Evolutionary conservation across 2,329 filamentous ascomycete species (phyloP), one percentile per base, ranked within the genome.

Genomic region (Cladosporium velox): DNA sequence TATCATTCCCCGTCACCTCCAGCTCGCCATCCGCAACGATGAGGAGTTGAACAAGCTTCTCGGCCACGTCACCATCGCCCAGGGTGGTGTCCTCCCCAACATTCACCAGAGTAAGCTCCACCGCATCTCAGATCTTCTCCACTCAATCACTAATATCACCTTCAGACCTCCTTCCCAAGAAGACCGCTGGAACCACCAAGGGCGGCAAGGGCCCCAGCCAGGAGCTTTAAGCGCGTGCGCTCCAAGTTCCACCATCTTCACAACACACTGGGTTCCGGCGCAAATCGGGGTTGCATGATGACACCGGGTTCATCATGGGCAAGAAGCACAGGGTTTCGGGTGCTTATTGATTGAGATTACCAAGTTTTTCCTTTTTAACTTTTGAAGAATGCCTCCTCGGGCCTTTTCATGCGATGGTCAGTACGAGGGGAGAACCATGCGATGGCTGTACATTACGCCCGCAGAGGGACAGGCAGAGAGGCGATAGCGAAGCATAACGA

Each of bases 31-130:
- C 86, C 90, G 95, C 79, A 97, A 97, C 85, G 94, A 98, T 82
- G 94, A 98, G 88, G 95, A 99, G 85, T 83, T 98, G 91, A 97
- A 98, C 91, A 98, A 97, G 88, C 90, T 96, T 70, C 87, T 97
- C 72, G 93, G 93, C 67, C 92, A 96, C 80, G 93, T 97, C 83
- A 97, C 93, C 80, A 97, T 97, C 77, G 93, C 93, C 80, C 93
- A 97, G 85, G 93, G 92, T 86, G 92, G 92, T 93, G 93, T 97
- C 74, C 87, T 97, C 71, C 93, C 93, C 82, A 96, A 96, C 88
- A 97, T 97, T 75, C 92, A 96, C 86, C 91, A 95, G 85, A 97
- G 92, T 96, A 88, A 75, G 92, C 72, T 68, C 60, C 66, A 34
- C 69, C 55, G 52, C n/a, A 21, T 30, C 14, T 58, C 52, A n/a